Evolutionary conservation across 2,329 filamentous ascomycete genomes (phyloP), one percentile per base, ranked within the genome.

Genomic region (Massarina eburnea): DNA sequence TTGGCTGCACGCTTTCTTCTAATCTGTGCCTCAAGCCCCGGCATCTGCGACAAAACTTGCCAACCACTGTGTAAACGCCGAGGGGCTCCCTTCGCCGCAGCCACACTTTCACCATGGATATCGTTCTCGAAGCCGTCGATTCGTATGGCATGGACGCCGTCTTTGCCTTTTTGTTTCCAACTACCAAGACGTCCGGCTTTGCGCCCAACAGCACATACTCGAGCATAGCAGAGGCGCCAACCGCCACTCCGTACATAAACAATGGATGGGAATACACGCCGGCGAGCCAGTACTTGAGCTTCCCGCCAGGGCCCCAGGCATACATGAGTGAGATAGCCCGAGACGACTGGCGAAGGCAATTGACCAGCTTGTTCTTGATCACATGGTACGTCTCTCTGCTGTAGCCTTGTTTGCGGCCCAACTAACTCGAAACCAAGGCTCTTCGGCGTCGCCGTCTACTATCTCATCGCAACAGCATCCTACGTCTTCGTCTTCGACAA

Each of bases 401-500:
- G 15, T 3, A 8, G 30, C 33, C 9, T 19, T n/a, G 34, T 10
- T 30, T 17, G 12, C 14, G 9, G 21, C 30, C 12, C 15, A 1
- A 24, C 57, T 61, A 43, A 62, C 47, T n/a, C 2, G 14, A 4
- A 32, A 29, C 29, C 19, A 62, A 96, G 91, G 86, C 70, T 96
- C 58, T 95, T 95, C 62, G 92, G 91, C 44, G 72, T 91, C 26
- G 55, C 91, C 37, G 77, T 94, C 45, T 97, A 96, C 79, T 96
- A 92, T 70, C 61, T 89, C 54, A 90, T 89, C 66, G 88, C 91
- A 3, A 80, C 85, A 5, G 77, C 95, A 15, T 96, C 91, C 14
- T 97, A 95, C 73, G 62, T 86, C 63, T 86, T 96, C 74, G 79
- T 96, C 66, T 96, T 96, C 75, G 91, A 96, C 73, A 94, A 96